Conservation (phyloP, 768 basidiomycete genomes). For the Tricholoma terreum region DNA sequence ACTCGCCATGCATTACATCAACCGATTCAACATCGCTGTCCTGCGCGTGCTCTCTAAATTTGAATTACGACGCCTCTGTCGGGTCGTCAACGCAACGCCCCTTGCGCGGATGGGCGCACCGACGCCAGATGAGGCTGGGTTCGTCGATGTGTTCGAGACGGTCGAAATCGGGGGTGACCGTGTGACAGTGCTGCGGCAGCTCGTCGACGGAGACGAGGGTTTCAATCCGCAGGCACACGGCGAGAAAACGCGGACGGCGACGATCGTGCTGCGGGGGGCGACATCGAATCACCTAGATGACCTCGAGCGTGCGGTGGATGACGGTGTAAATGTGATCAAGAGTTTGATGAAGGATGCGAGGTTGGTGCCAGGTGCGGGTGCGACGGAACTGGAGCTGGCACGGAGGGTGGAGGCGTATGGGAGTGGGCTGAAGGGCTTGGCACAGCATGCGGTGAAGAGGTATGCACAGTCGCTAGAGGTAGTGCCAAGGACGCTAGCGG, state of each 20-base stretch:
- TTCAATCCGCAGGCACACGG: slow-evolving; percentile 47
- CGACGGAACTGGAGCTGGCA: slow-evolving; percentile 91
- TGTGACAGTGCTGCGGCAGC: slow-evolving; percentile 93
- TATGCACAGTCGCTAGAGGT: slow-evolving; percentile 91
- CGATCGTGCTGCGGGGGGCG: slow-evolving; percentile 92
- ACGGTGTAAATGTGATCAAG: slow-evolving; percentile 96
- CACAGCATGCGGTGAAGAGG: slow-evolving; percentile 90
- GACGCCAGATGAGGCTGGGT: slow-evolving; percentile 93
- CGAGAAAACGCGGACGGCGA: slow-evolving; percentile 86
- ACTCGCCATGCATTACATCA: slow-evolving; percentile 94
- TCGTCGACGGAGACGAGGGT: slow-evolving; percentile 60
- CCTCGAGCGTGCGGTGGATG: slow-evolving; percentile 93
- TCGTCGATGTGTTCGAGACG: slow-evolving; percentile 91
- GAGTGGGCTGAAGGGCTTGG: slow-evolving; percentile 81
- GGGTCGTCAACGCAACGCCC: slow-evolving; percentile 94
- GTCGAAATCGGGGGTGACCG: slow-evolving; percentile 97
- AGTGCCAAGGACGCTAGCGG: slow-evolving; percentile 86
- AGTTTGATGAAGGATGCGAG: slow-evolving; percentile 85
- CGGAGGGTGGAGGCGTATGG: slow-evolving; percentile 83
- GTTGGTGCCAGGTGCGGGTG: slow-evolving; percentile 91
- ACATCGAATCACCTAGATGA: slow-evolving; percentile 94
- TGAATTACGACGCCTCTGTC: slow-evolving; percentile 89
- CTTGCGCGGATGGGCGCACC: slow-evolving; percentile 95
- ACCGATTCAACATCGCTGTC: slow-evolving; percentile 90
- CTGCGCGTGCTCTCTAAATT: slow-evolving; percentile 98